Base-by-base conservation (phyloP, 2,329 filamentous ascomycete genomes). In the Davidsoniella eucalypti region DNA sequence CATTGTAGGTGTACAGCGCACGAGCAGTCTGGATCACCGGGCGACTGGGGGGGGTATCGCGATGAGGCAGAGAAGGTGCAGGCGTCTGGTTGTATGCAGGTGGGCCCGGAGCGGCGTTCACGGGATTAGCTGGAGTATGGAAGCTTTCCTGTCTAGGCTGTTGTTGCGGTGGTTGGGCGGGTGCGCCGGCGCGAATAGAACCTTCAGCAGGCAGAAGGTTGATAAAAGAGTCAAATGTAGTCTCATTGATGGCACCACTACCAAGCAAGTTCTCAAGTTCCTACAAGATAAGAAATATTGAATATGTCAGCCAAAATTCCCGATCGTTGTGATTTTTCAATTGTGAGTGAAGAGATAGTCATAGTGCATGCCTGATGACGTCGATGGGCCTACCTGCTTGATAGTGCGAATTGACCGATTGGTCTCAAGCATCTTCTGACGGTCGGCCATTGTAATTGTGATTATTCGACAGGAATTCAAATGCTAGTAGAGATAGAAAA, bases 201-300 rank as follows among this genome's bases (percentile, higher is more conserved):
- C 76, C 76, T 61, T 87, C 84, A 56, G 73, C 67, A 36, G 88
- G 90, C 29, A 96, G 80, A 59, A 84, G 74, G 56, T 71, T 68
- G 60, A 81, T 72, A 63, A 95, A 86, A 47, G 73, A 74, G 60
- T 85, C 81, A 62, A 88, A 87, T 61, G 82, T 78, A 51, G 78
- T 68, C 53, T 84, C 80, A 55, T 75, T 78, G 63, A 96, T 85
- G 60, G 88, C 72, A 57, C 81, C 81, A 60, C 83, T 78, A 63
- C 94, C 88, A 57, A 86, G 76, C 54, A 96, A 84, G 58, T 80
- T 84, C 65, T 94, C 87, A 54, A 95, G 83, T 69, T 95, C 88
- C 88, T 94, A 57, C 29, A 47, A 25, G 38, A 17, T 9, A 25
- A 14, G n/a, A 16, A 16, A n/a, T 39, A 23, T 46, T 12, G 44